These are phyloP conservation scores for Lentinus polychrous DNA, from an alignment of 1,284 basidiomycete genomes.

Conservation along the genomic window DNA sequence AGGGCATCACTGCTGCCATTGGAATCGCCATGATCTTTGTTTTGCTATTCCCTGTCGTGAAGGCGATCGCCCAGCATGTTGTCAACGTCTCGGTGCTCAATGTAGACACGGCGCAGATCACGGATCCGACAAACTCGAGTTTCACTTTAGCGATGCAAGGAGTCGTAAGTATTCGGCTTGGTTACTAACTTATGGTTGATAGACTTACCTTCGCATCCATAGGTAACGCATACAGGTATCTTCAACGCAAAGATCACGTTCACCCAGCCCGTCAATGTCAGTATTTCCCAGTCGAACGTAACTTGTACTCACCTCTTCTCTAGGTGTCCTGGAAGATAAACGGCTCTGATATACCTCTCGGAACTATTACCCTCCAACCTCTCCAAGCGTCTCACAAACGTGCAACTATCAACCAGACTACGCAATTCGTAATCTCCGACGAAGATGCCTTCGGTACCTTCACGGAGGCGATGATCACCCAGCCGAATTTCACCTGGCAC, in stretches of 20 bases:
- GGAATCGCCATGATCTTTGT: constrained; percentile 59
- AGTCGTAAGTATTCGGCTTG: constrained; percentile 37
- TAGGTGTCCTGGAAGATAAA: constrained; percentile 21
- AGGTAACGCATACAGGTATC: constrained; percentile 55
- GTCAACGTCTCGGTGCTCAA: constrained; percentile 48
- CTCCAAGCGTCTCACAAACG: constrained; percentile 44
- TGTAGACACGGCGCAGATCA: constrained; percentile 28
- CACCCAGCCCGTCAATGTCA: constrained; percentile 43
- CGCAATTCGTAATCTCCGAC: constrained; percentile 48
- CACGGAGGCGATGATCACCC: constrained; percentile 55
- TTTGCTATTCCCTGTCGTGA: constrained; percentile 56
- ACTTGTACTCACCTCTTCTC: not conserved
- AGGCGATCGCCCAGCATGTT: constrained; percentile 55
- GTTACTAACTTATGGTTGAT: not conserved
- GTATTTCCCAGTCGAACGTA: constrained; percentile 34
- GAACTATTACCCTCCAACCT: constrained; percentile 38
- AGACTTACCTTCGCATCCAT: not conserved
- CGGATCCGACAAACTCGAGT: constrained; percentile 22
- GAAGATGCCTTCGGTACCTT: constrained; percentile 51
- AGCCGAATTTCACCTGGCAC: constrained; percentile 67
- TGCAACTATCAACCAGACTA: constrained; percentile 53
- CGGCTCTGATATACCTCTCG: constrained; percentile 37
- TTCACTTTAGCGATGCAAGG: constrained; percentile 45
- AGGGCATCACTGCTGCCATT: constrained; percentile 31
- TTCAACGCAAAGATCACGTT: constrained; percentile 55